Percentiles rank a stretch among this genome's conserved stretches.
Conservation (phyloP, 1,284 basidiomycete genomes). For the Leccinum solheimii region DNA sequence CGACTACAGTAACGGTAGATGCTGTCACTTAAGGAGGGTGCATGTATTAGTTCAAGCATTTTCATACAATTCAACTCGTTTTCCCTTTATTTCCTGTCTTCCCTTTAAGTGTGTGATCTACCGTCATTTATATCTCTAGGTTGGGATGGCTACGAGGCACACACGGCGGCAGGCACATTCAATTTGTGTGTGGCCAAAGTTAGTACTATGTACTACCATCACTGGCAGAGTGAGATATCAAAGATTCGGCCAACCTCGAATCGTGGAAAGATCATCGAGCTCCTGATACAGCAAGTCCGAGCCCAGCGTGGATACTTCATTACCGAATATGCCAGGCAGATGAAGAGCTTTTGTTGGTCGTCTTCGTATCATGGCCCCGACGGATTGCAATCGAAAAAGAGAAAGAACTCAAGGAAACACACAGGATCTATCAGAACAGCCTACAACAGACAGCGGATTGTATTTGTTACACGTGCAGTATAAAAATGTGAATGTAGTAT, state of each 20-base stretch:
- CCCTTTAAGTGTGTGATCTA: neutral
- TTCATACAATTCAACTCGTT: slow-evolving; percentile 15
- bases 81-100: neutral
- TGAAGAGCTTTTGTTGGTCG: no score
- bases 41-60: slow-evolving; percentile 28
- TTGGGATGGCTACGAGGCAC: neutral
- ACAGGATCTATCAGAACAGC: slow-evolving; percentile 2
- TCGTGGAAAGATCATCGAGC: no score
- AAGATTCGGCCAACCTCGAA: no score
- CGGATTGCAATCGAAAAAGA: no score
- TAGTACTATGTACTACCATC: no score
- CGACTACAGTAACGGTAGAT: slow-evolving; percentile 5
- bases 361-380: neutral
- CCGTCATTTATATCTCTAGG: neutral
- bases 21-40: neutral
- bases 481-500: neutral
- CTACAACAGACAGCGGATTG: neutral
- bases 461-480: slow-evolving; percentile 12
- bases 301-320: no score
- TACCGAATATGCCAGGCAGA: no score
- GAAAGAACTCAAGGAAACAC: neutral
- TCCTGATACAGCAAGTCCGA: no score
- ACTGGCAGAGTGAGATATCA: no score
- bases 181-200: no score
- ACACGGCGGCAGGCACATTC: no score